A percentile compares a stretch with the other conserved stretches of the same genome.
Evolutionary conservation across 768 basidiomycete species (phyloP).

Genomic region (Russula ochroleuca): DNA sequence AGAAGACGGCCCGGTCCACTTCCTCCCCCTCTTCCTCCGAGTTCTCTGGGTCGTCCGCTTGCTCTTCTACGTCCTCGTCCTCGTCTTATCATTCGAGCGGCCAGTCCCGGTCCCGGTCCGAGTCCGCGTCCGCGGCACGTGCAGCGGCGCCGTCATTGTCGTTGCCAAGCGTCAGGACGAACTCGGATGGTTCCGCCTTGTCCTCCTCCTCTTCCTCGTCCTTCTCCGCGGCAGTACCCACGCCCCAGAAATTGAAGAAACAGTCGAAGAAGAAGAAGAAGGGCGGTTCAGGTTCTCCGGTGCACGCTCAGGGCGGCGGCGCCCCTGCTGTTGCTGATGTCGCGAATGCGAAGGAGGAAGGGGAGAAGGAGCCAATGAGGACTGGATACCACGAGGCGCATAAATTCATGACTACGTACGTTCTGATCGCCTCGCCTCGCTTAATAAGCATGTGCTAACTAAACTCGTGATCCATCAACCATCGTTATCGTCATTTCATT

Average conservation of each 20-base stretch:
- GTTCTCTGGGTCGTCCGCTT: too few species aligned
- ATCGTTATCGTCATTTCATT: not conserved
- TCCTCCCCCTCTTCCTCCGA: not conserved
- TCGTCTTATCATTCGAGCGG: not conserved
- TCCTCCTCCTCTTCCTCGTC: not conserved
- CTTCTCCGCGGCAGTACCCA: not conserved
- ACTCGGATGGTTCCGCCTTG: not conserved
- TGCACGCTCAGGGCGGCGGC: not conserved
- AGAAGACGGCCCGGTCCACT: not conserved
- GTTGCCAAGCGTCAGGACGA: not conserved
- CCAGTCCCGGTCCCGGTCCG: not conserved
- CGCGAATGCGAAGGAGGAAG: not conserved
- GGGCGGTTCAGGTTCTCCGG: not conserved
- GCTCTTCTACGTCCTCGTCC: not conserved
- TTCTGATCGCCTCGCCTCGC: slow-evolving; percentile 25
- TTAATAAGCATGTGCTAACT: not conserved
- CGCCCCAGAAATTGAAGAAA: not conserved
- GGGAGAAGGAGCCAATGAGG: slow-evolving; percentile 2
- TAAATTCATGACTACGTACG: slow-evolving; percentile 58
- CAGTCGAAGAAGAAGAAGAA: not conserved
- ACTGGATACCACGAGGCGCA: slow-evolving; percentile 55
- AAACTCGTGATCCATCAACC: not conserved
- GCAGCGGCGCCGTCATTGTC: not conserved
- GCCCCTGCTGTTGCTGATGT: not conserved
- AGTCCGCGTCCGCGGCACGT: not conserved